A percentile compares a stretch with the other conserved stretches of the same genome.
Evolutionary conservation across 2,329 filamentous ascomycete species (phyloP).

Genomic region (Aureobasidium vineae): DNA sequence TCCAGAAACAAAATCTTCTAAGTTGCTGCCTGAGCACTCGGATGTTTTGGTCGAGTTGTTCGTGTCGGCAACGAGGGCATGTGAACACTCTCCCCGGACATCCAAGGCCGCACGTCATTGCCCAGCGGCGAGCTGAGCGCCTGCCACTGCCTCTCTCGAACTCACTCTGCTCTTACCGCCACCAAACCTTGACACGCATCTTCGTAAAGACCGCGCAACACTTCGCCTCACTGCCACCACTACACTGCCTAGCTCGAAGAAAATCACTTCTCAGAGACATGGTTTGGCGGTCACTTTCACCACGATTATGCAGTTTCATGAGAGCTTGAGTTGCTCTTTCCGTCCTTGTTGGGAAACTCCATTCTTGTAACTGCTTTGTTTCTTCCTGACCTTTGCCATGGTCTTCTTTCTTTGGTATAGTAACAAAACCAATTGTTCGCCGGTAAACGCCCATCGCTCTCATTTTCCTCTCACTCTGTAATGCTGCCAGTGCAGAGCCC

Average conservation of each 20-base stretch:
- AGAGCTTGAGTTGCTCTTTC: background rate
- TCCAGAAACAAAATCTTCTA: background rate
- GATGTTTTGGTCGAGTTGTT: background rate
- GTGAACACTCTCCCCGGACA: conserved; percentile 8
- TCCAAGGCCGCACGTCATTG: background rate
- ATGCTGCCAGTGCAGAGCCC: background rate
- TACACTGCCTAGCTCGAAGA: background rate
- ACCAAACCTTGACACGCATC: background rate
- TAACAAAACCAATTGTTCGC: conserved; percentile 6
- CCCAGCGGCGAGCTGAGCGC: background rate
- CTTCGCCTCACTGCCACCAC: background rate
- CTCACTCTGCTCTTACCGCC: background rate
- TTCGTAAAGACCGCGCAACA: background rate
- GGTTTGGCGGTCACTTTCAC: background rate
- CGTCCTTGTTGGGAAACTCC: background rate
- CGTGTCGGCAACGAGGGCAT: conserved; percentile 7
- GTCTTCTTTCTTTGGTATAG: background rate
- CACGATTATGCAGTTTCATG: background rate
- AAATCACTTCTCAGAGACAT: background rate
- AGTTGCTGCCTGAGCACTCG: conserved; percentile 18
- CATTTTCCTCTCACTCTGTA: conserved; percentile 3
- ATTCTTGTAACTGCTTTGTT: background rate
- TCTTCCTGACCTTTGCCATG: background rate
- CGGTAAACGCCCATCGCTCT: conserved; percentile 12
- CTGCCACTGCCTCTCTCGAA: background rate